Base-by-base conservation (phyloP, 2,329 filamentous ascomycete species). In the Microsporum audouinii region DNA sequence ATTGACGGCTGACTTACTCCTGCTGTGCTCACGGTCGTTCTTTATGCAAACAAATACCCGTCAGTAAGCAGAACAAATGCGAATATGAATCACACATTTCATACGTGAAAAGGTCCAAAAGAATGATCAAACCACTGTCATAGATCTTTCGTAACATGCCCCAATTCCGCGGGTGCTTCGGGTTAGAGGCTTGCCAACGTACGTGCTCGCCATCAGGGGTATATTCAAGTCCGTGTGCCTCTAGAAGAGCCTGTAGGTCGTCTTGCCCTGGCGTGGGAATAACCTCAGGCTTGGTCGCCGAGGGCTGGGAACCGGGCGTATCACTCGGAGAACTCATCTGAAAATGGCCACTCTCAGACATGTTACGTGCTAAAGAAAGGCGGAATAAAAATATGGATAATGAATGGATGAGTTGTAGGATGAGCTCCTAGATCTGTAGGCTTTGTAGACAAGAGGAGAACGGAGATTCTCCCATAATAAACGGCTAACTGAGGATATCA, bases 401-500 rank as follows among this genome's bases (percentile, higher is more conserved):
- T 43, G n/a, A 5, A 31, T 31, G 45, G 23, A 0, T 12, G 23
- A 31, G 23, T 51, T 51, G 45, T 29, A 33, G 45, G 45, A 12
- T 29, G 27, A 29, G 23, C 45, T 51, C 45, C 45, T 31, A 51
- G 23, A 51, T 51, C 45, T 51, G 45, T 51, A 51, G 27, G 3
- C 45, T 51, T 51, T 51, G 45, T 51, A 51, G 45, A 12, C 45
- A 51, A 29, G 45, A 51, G 45, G 12, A 33, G 23, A 31, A 51
- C 27, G 45, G 27, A 31, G 27, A 31, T 6, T 10, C 23, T 3
- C 12, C 12, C 45, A 10, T 6, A 12, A 12, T 29, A 29, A 51
- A 51, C 27, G 45, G 45, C 8, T 51, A 51, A 51, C 31, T 51
- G 45, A 51, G 45, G 45, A 51, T 51, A 51, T 51, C 45, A 51